phyloP scores from a whole-genome alignment of 352 stramenopile genomes.

The Phytopythium vexans region DNA sequence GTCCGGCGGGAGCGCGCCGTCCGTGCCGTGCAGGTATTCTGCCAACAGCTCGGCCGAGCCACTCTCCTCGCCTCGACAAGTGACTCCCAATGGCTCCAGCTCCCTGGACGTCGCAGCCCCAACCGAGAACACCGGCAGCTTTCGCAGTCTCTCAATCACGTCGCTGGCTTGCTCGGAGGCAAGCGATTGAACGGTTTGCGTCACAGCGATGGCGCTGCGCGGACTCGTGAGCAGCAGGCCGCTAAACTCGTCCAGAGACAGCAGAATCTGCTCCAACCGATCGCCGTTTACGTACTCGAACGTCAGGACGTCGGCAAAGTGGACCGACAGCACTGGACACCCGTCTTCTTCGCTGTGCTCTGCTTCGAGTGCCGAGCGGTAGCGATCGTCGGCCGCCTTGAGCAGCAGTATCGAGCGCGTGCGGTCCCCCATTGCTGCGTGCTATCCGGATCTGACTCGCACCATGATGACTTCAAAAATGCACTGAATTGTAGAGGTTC shows the following conservation, averaged over 20 bases:
- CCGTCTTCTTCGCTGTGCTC: neutral
- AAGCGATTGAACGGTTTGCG: conserved; percentile 29
- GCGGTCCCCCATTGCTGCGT: too few relatives aligned
- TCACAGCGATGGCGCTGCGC: conserved; percentile 55
- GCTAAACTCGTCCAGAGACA: conserved; percentile 45
- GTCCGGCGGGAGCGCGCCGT: conserved; percentile 29
- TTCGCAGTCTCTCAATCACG: conserved; percentile 25
- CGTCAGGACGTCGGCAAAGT: conserved; percentile 66
- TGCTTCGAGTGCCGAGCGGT: conserved; percentile 33
- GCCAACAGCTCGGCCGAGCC: conserved; percentile 65
- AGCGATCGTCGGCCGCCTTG: conserved; percentile 65
- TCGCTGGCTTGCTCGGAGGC: conserved; percentile 9
- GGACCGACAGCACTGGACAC: conserved; percentile 6
- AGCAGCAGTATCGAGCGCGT: conserved; percentile 43
- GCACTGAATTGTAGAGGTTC: too few relatives aligned
- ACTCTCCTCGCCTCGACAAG: conserved; percentile 58
- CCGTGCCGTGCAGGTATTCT: conserved; percentile 35
- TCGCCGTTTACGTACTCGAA: conserved; percentile 66
- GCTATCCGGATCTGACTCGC: too few relatives aligned
- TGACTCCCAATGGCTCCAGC: conserved; percentile 45
- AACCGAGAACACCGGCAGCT: conserved; percentile 55
- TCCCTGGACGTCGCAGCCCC: conserved; percentile 62
- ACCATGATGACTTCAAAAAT: too few relatives aligned
- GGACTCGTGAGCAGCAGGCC: conserved; percentile 75
- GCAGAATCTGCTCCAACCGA: conserved; percentile 31